Conservation (phyloP, 2,329 filamentous ascomycete genomes). For the Ophiosphaerella korrae region DNA sequence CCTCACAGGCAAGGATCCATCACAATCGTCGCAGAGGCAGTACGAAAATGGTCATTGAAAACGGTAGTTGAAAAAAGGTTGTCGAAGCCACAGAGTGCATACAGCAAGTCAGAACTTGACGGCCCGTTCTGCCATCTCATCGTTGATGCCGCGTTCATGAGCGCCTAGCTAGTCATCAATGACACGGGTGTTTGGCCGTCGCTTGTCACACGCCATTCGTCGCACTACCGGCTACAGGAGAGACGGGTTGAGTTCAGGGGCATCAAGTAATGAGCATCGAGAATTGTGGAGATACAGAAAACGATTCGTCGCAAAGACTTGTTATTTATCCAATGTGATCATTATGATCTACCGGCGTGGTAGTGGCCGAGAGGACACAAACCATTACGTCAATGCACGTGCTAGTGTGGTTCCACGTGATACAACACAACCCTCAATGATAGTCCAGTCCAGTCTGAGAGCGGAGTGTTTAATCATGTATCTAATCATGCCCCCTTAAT, state of each 20-base stretch:
- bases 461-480: too few relatives aligned
- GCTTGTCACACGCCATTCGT: conserved; percentile 3
- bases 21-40: conserved; percentile 6
- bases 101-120: background rate
- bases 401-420: conserved; percentile 1
- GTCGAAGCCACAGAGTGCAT: too few relatives aligned
- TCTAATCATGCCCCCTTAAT: too few relatives aligned
- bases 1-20: conserved; percentile 30
- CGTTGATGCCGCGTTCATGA: background rate
- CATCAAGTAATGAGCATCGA: too few relatives aligned
- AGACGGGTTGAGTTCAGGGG: background rate
- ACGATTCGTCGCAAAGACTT: too few relatives aligned
- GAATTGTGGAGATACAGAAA: too few relatives aligned
- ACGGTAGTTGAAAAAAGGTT: background rate
- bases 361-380: too few relatives aligned
- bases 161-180: background rate
- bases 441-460: background rate
- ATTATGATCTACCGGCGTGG: too few relatives aligned
- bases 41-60: background rate
- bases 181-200: background rate
- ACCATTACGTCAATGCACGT: conserved; percentile 13
- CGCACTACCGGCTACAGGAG: conserved; percentile 4
- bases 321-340: too few relatives aligned
- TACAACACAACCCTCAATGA: background rate
- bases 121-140: background rate